Base-by-base conservation (phyloP, 2,329 filamentous ascomycete species). In the Aspergillus sp. region DNA sequence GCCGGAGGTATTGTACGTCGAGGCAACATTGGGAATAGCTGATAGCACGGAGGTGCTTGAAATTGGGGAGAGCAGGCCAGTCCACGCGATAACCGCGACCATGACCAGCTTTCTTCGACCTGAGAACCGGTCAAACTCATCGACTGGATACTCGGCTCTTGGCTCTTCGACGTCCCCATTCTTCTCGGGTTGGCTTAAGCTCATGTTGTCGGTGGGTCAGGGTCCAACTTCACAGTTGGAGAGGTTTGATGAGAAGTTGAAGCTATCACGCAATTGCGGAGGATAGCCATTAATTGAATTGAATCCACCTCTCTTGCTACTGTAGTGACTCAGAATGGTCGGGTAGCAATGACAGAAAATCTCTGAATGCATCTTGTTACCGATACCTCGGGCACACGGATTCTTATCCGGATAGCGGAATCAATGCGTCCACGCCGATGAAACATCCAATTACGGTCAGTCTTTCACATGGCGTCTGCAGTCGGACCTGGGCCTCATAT, bases 11-110 rank as follows among this genome's bases (percentile, higher is more conserved):
- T 78, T 62, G 69, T 84, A 91, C 7, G 84, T 86, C 4, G 70
- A 71, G 2, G 89, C 88, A 5, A 93, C 86, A 71, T 93, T 89
- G 1, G 89, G 89, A 1, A 89, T 84, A 2, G 89, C 90, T 1
- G 89, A 82, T 12, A 93, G 74, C 8, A 93, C 56, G 2, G 56
- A 58, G 3, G 56, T 58, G 19, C 56, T 85, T 1, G 87, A 87
- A 0, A 89, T 93, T 40, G 86, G 56, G 11, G 56, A 58, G 8
- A 58, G 51, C 30, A 58, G 33, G 1, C 56, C 39, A 3, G 49
- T 58, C 56, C 54, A 54, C 19, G 60, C 55, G 48, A 58, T 47
- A 9, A 58, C 41, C 8, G 49, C 30, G 4, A 53, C 51, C 51
- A 58, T 58, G 20, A 58, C 30, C 11, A 42, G n/a, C 17, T 54